Evolutionary conservation across 2,329 filamentous ascomycete species (phyloP).

Genomic region (Fusarium zealandicum): DNA sequence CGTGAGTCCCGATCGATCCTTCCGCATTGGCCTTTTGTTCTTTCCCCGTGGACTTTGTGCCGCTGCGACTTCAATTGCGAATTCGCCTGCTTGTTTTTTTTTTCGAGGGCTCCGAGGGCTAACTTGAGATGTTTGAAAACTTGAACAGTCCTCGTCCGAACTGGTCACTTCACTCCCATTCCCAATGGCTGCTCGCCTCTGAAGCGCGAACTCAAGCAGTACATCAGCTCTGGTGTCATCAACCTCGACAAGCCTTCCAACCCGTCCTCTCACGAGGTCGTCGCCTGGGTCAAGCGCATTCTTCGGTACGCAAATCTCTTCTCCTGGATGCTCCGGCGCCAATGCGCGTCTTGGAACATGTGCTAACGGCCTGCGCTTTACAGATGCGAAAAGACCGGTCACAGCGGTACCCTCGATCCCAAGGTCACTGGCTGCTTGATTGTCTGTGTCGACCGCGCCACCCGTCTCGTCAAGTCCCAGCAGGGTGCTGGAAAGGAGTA

Average conservation of each 20-base stretch:
- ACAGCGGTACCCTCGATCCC: conserved; percentile 97
- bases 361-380: conserved; percentile 10
- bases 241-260: conserved; percentile 90
- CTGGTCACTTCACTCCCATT: conserved; percentile 96
- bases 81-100: background rate
- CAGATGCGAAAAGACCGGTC: conserved; percentile 85
- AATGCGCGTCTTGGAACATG: conserved; percentile 16
- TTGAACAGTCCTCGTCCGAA: conserved; percentile 82
- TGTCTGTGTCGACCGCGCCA: conserved; percentile 95
- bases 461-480: conserved; percentile 97
- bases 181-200: conserved; percentile 89
- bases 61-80: conserved; percentile 12
- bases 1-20: conserved; percentile 61
- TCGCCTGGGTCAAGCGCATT: conserved; percentile 99
- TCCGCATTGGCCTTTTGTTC: background rate
- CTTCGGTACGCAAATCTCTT: conserved; percentile 67
- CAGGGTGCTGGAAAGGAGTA: conserved; percentile 99
- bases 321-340: conserved; percentile 10
- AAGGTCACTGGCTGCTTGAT: conserved; percentile 97
- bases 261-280: conserved; percentile 97
- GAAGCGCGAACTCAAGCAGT: conserved; percentile 95
- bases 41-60: conserved; percentile 1
- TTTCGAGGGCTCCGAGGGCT: conserved; percentile 15
- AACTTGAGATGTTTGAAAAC: conserved; percentile 30
- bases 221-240: conserved; percentile 96